Conservation (phyloP, 768 basidiomycete species). For the Stropharia rugosoannulata region DNA sequence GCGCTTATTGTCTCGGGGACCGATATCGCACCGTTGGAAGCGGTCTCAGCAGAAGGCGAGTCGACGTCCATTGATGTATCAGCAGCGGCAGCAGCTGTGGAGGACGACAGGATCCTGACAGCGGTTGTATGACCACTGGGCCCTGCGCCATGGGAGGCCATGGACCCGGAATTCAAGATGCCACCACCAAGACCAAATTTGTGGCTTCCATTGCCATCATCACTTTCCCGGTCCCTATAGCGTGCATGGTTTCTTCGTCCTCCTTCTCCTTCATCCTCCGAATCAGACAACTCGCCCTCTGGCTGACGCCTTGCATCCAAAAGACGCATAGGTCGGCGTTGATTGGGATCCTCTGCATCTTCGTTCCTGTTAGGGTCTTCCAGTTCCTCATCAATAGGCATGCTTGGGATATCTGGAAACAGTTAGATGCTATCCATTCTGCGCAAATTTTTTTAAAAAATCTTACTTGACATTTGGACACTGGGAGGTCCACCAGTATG, state of each 20-base stretch:
- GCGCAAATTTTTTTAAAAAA: background rate
- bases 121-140: constrained; percentile 70
- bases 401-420: constrained; percentile 71
- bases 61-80: constrained; percentile 43
- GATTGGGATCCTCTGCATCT: constrained; percentile 76
- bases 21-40: constrained; percentile 10
- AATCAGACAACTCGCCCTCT: constrained; percentile 92
- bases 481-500: constrained; percentile 88
- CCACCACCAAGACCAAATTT: constrained; percentile 71
- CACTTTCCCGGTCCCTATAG: constrained; percentile 55
- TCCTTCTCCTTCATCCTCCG: constrained; percentile 95
- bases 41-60: constrained; percentile 33
- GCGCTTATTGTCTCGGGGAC: background rate
- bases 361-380: constrained; percentile 84
- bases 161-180: constrained; percentile 64
- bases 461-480: constrained; percentile 84
- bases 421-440: background rate
- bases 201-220: constrained; percentile 40
- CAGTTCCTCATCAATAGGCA: constrained; percentile 82
- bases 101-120: constrained; percentile 36
- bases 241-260: constrained; percentile 69
- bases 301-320: constrained; percentile 81
- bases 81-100: constrained; percentile 18
- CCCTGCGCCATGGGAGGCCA: constrained; percentile 68
- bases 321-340: constrained; percentile 70